Percentiles rank a stretch among this genome's conserved stretches.
Evolutionary conservation across 208 protist genomes (phyloP).

Genomic region (Crithidia mellificae): DNA sequence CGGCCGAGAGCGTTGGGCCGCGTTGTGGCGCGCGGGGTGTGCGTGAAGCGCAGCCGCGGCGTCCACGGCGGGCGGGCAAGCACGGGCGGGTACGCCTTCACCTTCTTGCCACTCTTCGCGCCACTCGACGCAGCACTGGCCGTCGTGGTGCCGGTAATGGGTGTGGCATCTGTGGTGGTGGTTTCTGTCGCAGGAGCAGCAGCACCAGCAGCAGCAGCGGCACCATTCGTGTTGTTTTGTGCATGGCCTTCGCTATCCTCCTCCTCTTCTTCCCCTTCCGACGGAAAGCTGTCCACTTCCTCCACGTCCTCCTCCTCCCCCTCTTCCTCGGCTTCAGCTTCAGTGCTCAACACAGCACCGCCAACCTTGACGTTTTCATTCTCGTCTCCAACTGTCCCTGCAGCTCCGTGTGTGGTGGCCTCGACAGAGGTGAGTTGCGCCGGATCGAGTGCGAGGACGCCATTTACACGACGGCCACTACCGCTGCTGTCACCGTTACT

Average conservation of each 20-base stretch:
- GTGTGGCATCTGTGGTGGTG: no score
- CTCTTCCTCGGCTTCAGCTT: no score
- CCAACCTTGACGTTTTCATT: no score
- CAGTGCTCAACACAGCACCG: no score
- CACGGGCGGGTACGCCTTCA: neutral
- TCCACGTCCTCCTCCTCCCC: neutral
- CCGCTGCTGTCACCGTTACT: neutral
- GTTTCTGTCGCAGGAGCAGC: no score
- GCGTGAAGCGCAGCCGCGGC: conserved; percentile 19
- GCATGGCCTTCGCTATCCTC: neutral
- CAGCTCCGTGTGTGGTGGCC: neutral
- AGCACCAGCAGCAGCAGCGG: neutral
- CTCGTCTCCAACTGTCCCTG: no score
- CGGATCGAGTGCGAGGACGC: neutral
- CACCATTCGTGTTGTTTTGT: neutral
- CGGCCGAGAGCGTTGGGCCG: neutral
- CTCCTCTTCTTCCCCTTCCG: no score
- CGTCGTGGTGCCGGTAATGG: no score
- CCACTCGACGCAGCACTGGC: no score
- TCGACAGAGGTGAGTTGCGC: neutral
- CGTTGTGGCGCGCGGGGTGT: conserved; percentile 15
- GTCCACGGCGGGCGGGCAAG: conserved; percentile 2
- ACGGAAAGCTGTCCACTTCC: neutral
- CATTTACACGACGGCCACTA: neutral
- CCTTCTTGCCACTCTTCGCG: no score